Evolutionary conservation across 1,139 yeast genomes (phyloP), one percentile per base, ranked within the genome.

Genomic region (Scheffersomyces illinoinensis): DNA sequence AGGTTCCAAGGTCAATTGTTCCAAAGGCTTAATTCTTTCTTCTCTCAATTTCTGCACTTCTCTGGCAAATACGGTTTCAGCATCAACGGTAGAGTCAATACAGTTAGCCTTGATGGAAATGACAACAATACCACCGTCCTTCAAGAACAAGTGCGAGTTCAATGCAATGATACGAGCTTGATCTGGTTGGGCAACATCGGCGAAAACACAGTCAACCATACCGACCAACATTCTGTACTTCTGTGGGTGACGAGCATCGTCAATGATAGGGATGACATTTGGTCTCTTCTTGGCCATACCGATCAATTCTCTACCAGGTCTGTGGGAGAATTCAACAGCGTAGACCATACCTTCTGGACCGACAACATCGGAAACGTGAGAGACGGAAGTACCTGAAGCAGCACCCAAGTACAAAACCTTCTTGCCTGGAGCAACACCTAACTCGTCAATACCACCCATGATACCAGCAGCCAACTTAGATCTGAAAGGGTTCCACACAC

Each of bases 251-350:
- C 99, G 95, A 68, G 99, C 99, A 83, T 95, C 99, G 81, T 95
- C 99, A 77, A 95, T 93, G 78, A 95, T 95, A 72, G 99, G 99
- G 68, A 96, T 91, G 60, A 95, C 97, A 76, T 95, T 95, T 67
- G 99, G 98, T 87, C 99, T 91, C 96, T 95, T 95, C 88, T 95
- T 95, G 76, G 99, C 99, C 99, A 95, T 95, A 73, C 97, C 92
- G 74, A 96, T 93, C 81, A 95, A 87, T 81, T 95, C 99, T 86
- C 99, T 91, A 77, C 99, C 99, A 72, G 98, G 97, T 86, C 99
- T 90, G 86, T 95, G 99, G 64, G 98, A 93, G 84, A 95, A 95
- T 82, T 95, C 99, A 70, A 95, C 99, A 60, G 99, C 99, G 77
- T 95, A 96, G 61, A 95, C 99, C 72, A 92, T 84, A 77, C 99